Conservation (phyloP, 768 basidiomycete species). For the Mycena rosella region DNA sequence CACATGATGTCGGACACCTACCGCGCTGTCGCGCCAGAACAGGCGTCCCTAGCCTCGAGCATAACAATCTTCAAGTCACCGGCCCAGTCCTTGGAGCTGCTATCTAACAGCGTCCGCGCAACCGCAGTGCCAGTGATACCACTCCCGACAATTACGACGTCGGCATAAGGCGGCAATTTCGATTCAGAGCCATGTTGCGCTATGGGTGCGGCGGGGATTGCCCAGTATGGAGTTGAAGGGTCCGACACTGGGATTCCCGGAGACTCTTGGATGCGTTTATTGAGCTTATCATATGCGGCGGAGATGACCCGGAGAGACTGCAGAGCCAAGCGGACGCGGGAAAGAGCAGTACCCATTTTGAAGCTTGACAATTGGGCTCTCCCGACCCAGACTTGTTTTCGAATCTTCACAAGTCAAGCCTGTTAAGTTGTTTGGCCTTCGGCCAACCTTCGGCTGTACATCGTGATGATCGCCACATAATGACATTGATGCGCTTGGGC, state of each 20-base stretch:
- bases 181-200: conserved; percentile 38
- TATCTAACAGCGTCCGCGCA: conserved; percentile 49
- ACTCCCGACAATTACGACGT: conserved; percentile 67
- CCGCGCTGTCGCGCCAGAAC: conserved; percentile 68
- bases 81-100: background rate
- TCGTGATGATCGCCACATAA: too few relatives aligned
- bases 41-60: conserved; percentile 73
- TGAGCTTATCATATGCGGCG: conserved; percentile 41
- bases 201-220: conserved; percentile 57
- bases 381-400: too few relatives aligned
- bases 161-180: conserved; percentile 51
- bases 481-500: too few relatives aligned
- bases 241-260: conserved; percentile 60
- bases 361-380: background rate
- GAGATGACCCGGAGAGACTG: conserved; percentile 7
- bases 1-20: conserved; percentile 20
- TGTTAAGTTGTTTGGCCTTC: too few relatives aligned
- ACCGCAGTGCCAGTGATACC: conserved; percentile 68
- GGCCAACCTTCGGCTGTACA: too few relatives aligned
- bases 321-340: conserved; percentile 23
- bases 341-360: conserved; percentile 24
- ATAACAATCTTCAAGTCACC: conserved; percentile 57
- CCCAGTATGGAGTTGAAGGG: conserved; percentile 66
- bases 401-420: too few relatives aligned
- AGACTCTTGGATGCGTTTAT: conserved; percentile 50